Conservation (phyloP, 805 yeast species). For the Monosporozyma yasuniensis region DNA sequence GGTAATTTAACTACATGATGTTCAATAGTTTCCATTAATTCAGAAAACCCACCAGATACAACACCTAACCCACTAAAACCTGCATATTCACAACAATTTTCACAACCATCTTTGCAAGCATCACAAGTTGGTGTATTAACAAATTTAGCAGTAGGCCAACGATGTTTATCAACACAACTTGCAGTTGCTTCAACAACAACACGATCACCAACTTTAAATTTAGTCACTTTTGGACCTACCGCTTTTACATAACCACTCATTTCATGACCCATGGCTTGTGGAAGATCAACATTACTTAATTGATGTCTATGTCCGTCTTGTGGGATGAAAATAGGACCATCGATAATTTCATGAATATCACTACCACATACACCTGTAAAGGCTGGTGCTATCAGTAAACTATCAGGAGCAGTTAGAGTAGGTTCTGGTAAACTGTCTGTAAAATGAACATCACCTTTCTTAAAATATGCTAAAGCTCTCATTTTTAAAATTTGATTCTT, state of each 20-base stretch:
- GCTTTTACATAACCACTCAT: constrained; percentile 38
- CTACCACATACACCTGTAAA: constrained; percentile 58
- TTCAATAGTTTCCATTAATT: constrained; percentile 36
- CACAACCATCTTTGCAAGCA: constrained; percentile 41
- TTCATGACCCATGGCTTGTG: constrained; percentile 47
- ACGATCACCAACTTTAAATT: constrained; percentile 43
- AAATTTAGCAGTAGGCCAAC: constrained; percentile 31
- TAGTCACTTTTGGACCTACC: constrained; percentile 39
- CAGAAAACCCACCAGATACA: constrained; percentile 48
- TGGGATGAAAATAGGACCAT: constrained; percentile 51
- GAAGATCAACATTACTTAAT: constrained; percentile 34
- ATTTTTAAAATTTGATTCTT: no score
- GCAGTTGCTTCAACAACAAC: constrained; percentile 58
- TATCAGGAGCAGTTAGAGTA: constrained; percentile 28
- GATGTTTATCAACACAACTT: constrained; percentile 40
- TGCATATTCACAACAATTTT: constrained; percentile 43
- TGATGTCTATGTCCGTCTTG: constrained; percentile 30
- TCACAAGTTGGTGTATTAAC: constrained; percentile 7
- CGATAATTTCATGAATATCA: constrained; percentile 47
- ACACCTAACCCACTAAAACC: constrained; percentile 50
- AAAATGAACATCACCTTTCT: constrained; percentile 37
- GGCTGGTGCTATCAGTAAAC: constrained; percentile 35
- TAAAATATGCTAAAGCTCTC: constrained; percentile 41
- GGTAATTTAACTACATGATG: constrained; percentile 36
- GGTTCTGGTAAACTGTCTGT: constrained; percentile 32